Base-by-base conservation (phyloP, 2,329 filamentous ascomycete genomes). In the Aplosporella prunicola region DNA sequence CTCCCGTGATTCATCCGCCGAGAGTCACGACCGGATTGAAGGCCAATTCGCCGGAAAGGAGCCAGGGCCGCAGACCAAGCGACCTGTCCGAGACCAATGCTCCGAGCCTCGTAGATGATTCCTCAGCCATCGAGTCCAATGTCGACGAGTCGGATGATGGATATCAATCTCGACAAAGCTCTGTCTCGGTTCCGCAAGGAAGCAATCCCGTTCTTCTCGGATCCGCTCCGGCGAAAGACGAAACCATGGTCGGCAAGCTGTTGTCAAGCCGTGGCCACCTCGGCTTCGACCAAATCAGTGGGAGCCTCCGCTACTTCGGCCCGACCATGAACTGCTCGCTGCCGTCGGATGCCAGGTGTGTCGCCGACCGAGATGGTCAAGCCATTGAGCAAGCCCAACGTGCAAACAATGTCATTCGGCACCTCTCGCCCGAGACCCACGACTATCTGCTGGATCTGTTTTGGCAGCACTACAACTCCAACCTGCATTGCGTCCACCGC, bases 301-400 rank as follows among this genome's bases (percentile, higher is more conserved):
- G 68, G 4, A 56, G 65, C n/a, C 48, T 69, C 5, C 61, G 68
- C 16, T 73, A 70, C 53, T 73, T 71, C 40, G 69, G 69, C 1
- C 67, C 68, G 1, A 72, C 69, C 3, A 69, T 68, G 32, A 72
- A 71, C 50, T 67, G 63, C 40, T 69, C 72, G 36, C 66, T 72
- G 2, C 66, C 71, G 42, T 66, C 66, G 4, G 60, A 61, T 9
- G n/a, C 17, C 10, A n/a, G n/a, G n/a, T n/a, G n/a, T n/a, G n/a
- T n/a, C n/a, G n/a, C n/a, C n/a, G n/a, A n/a, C n/a, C n/a, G n/a
- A n/a, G n/a, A n/a, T n/a, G 22, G 29, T 11, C 22, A 32, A 4
- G 15, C 33, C 10, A 27, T 30, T 3, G 68, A 71, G 37, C 68
- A 70, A 40, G 55, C 61, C 8, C 60, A 63, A 6, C 55, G 67